Conservation (phyloP, 1,284 basidiomycete species). For the Cerrena zonata region DNA sequence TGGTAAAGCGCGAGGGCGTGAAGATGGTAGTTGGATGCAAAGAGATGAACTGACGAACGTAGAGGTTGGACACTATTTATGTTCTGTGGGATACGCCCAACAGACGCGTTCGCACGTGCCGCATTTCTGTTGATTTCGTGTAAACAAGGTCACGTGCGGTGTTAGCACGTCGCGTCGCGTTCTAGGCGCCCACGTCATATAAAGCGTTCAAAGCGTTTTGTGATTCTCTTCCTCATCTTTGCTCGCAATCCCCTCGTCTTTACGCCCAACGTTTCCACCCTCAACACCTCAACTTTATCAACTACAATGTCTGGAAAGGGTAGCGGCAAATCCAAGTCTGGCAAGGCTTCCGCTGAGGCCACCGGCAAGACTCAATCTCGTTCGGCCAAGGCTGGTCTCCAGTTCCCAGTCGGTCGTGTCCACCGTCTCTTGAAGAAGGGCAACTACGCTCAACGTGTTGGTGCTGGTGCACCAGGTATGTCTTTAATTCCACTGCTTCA, state of each 20-base stretch:
- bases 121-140: conserved; percentile 12
- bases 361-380: conserved; percentile 61
- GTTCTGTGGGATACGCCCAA: conserved; percentile 3
- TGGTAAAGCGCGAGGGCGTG: conserved; percentile 11
- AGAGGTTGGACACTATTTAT: conserved; percentile 9
- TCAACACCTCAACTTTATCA: conserved; percentile 9
- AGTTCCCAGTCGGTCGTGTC: conserved; percentile 89
- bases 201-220: not conserved
- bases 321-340: conserved; percentile 57
- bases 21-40: conserved; percentile 12
- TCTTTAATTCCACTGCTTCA: conserved; percentile 2
- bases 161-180: conserved; percentile 10
- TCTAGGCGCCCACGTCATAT: conserved; percentile 2
- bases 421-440: conserved; percentile 86
- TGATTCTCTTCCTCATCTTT: conserved; percentile 9
- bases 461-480: conserved; percentile 74
- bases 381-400: conserved; percentile 77
- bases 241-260: not conserved
- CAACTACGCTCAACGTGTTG: conserved; percentile 79
- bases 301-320: conserved; percentile 52
- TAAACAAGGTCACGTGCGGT: conserved; percentile 15
- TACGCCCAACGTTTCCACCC: conserved; percentile 4
- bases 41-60: conserved; percentile 10
- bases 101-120: conserved; percentile 8
- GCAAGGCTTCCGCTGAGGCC: conserved; percentile 46